Conservation (phyloP, 83 land plant species). For the Picea engelmannii region DNA sequence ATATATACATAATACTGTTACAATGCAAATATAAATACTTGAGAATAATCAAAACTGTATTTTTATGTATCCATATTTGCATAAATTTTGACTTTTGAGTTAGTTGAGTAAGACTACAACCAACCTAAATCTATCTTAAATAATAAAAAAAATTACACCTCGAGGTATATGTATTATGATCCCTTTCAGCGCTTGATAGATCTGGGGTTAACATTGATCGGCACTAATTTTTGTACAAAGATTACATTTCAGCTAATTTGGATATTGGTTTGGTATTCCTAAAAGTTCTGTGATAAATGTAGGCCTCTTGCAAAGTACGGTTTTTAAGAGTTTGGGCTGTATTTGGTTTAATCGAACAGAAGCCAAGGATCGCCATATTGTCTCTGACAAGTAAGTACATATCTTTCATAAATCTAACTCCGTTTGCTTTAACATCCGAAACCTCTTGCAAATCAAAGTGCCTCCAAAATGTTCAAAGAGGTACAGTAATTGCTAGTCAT, state of each 20-base stretch:
- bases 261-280: not conserved
- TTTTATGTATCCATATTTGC: too few relatives aligned
- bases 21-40: too few relatives aligned
- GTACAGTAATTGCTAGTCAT: not conserved
- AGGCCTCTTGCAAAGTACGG: slow-evolving; percentile 87
- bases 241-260: not conserved
- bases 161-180: too few relatives aligned
- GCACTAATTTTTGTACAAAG: not conserved
- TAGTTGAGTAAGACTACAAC: too few relatives aligned
- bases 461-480: not conserved
- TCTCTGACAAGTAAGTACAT: slow-evolving; percentile 73
- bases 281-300: not conserved
- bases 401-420: not conserved
- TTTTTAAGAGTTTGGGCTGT: slow-evolving; percentile 91
- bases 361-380: slow-evolving; percentile 86
- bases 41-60: too few relatives aligned
- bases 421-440: not conserved
- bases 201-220: too few relatives aligned
- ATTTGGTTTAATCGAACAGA: slow-evolving; percentile 98
- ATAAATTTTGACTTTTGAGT: too few relatives aligned
- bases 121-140: too few relatives aligned
- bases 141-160: too few relatives aligned
- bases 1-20: too few relatives aligned
- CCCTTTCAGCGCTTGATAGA: too few relatives aligned
- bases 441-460: not conserved